These are phyloP conservation scores for Naganishia vaughanmartiniae DNA, from an alignment of 768 basidiomycete species.

Conservation along the genomic window DNA sequence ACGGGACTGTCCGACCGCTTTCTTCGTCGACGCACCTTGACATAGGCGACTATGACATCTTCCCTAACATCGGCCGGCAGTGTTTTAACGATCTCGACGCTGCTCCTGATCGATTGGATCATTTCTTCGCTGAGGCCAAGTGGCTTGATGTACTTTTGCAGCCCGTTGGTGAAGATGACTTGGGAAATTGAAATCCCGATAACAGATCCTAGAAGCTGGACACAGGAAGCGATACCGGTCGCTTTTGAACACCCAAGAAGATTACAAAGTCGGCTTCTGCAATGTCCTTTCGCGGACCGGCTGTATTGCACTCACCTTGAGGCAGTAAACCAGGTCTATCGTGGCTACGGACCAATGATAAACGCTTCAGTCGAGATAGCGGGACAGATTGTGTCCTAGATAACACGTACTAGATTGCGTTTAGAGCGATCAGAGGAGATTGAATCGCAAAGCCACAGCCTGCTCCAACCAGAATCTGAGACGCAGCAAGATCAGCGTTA, in stretches of 20 bases:
- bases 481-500: too few species aligned
- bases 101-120: slow-evolving; percentile 36
- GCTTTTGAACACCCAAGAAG: slow-evolving; percentile 28
- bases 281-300: background rate
- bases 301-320: slow-evolving; percentile 25
- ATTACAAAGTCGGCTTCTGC: background rate
- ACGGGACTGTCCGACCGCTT: background rate
- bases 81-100: slow-evolving; percentile 34
- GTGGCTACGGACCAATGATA: background rate
- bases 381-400: background rate
- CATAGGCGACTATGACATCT: slow-evolving; percentile 44
- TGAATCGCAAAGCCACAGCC: slow-evolving; percentile 52
- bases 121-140: slow-evolving; percentile 40
- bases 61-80: slow-evolving; percentile 35
- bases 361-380: slow-evolving; percentile 31
- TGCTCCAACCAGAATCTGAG: slow-evolving; percentile 40
- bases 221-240: slow-evolving; percentile 45
- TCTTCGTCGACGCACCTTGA: slow-evolving; percentile 12
- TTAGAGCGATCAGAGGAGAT: slow-evolving; percentile 42
- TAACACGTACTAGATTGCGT: slow-evolving; percentile 38
- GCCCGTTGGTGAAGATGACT: slow-evolving; percentile 28
- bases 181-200: slow-evolving; percentile 46
- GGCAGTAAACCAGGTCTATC: slow-evolving; percentile 26
- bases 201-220: slow-evolving; percentile 45
- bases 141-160: slow-evolving; percentile 35